Evolutionary conservation across 345 rosid genomes (phyloP).

Genomic region (Passiflora organensis): DNA sequence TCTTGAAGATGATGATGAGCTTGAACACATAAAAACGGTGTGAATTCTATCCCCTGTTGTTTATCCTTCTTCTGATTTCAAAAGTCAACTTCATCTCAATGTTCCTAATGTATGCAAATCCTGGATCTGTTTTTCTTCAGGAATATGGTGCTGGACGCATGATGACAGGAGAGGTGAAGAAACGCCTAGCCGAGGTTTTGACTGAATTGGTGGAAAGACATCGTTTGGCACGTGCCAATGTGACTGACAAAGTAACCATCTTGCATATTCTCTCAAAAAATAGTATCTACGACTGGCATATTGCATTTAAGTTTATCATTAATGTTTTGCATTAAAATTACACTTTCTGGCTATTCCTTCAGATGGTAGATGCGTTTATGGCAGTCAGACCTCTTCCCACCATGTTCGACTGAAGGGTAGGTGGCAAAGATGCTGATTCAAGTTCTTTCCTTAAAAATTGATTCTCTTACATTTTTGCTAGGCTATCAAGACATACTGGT

Average conservation of each 20-base stretch:
- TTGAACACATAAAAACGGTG: slow-evolving; percentile 75
- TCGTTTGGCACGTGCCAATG: slow-evolving; percentile 67
- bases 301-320: background rate
- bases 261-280: background rate
- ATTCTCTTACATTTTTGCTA: too few relatives aligned
- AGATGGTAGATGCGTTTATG: slow-evolving; percentile 98
- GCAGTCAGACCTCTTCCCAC: slow-evolving; percentile 83
- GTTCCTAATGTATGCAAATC: background rate
- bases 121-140: slow-evolving; percentile 21
- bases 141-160: slow-evolving; percentile 83
- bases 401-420: slow-evolving; percentile 54
- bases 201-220: slow-evolving; percentile 81
- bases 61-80: background rate
- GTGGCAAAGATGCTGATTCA: background rate
- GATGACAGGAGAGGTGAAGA: slow-evolving; percentile 81
- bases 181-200: slow-evolving; percentile 57
- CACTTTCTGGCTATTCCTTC: slow-evolving; percentile 6
- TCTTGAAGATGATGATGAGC: slow-evolving; percentile 79
- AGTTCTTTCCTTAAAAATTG: too few relatives aligned
- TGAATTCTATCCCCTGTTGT: slow-evolving; percentile 1
- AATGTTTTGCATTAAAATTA: background rate
- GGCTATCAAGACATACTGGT: too few relatives aligned
- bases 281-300: background rate
- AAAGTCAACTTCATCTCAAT: background rate
- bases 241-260: slow-evolving; percentile 66